Base-by-base conservation (phyloP, 495 filamentous ascomycete species). In the Hypoxylon intermedium region DNA sequence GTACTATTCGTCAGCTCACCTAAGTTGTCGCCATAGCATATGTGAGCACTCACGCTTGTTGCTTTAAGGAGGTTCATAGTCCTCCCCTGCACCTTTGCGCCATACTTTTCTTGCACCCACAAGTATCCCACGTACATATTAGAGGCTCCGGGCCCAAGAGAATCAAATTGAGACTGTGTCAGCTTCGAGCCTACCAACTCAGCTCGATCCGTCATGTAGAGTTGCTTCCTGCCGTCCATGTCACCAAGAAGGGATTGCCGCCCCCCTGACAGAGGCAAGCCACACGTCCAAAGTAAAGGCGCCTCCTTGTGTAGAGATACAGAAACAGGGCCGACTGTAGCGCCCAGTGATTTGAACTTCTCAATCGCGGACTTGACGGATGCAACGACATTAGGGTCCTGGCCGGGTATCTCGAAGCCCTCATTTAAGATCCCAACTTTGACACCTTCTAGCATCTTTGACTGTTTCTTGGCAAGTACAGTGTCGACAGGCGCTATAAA, bases 341-440 rank as follows among this genome's bases (percentile, higher is more conserved):
- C 82, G 5, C 84, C 83, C 0, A 85, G 74, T 3, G 75, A 73
- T 16, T 67, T 60, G 38, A 85, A 74, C 19, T 73, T 79, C n/a
- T 69, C 72, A 0, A 72, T 75, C 0, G 83, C 83, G 2, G 58
- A 68, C 38, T 73, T 50, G 9, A 85, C 78, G 5, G 70, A 69
- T 9, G 62, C 51, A 26, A 70, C 72, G 5, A 86, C 77, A 13
- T 66, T 68, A 0, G 75, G 61, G 42, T 81, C 77, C 3, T 82
- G 67, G 5, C 72, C 67, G 6, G 70, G 67, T 40, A 78, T 65
- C 7, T 77, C 65, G 44, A 84, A 79, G 0, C 79, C 79, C 57
- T 86, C 83, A 12, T 51, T 69, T 9, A 86, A 56, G 5, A 85
- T 69, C 1, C 80, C 84, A n/a, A 87, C 67, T 48, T 69, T 79